Evolutionary conservation across 345 rosid genomes (phyloP).

Genomic region (Dimocarpus longan): DNA sequence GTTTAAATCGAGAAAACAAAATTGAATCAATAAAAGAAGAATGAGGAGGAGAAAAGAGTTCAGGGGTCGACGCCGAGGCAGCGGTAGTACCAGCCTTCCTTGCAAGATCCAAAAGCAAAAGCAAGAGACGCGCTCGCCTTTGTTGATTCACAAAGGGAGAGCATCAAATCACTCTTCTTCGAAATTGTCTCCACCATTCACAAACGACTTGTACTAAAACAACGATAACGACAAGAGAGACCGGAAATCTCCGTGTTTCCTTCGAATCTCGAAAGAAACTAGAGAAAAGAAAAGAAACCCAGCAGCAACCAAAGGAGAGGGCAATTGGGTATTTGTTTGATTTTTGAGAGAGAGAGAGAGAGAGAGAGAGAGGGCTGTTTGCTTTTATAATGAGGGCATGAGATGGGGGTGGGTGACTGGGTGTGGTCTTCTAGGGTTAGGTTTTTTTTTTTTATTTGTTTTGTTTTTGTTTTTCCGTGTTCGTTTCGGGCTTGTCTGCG

Average conservation of each 20-base stretch:
- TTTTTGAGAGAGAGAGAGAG: not conserved
- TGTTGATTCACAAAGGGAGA: slow-evolving; percentile 71
- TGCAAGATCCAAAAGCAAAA: slow-evolving; percentile 97
- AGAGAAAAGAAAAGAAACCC: not conserved
- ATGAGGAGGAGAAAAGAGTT: slow-evolving; percentile 1
- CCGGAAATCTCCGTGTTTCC: not conserved
- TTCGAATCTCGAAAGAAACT: not conserved
- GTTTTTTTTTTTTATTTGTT: not conserved
- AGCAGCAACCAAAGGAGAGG: not conserved
- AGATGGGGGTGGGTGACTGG: not conserved
- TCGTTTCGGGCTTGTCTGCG: not conserved
- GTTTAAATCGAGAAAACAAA: not conserved
- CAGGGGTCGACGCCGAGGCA: slow-evolving; percentile 97
- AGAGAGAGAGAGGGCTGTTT: not conserved
- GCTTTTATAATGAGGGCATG: not conserved
- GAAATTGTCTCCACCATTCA: slow-evolving; percentile 95
- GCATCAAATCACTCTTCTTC: slow-evolving; percentile 59
- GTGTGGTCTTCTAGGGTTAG: not conserved
- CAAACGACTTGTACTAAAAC: slow-evolving; percentile 32
- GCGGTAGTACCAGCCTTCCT: slow-evolving; percentile 99
- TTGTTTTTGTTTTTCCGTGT: not conserved
- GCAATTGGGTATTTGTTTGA: not conserved
- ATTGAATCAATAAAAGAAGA: not conserved
- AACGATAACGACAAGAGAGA: not conserved
- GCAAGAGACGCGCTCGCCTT: slow-evolving; percentile 82